Evolutionary conservation across 73 alveolate genomes (phyloP).

Genomic region (Uronychia binucleata): DNA sequence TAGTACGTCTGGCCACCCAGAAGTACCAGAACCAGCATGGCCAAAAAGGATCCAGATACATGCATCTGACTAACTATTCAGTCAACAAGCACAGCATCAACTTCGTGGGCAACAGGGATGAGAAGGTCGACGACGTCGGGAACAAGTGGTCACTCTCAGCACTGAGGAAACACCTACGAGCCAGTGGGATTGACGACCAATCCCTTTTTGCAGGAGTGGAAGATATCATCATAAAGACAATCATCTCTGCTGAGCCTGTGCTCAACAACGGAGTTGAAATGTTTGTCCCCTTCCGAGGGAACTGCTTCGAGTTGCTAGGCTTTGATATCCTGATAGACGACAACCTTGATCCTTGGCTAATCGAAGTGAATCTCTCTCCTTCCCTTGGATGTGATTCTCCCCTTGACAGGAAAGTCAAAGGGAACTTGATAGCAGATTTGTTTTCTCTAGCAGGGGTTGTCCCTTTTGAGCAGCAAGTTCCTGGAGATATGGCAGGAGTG

Average conservation of each 20-base stretch:
- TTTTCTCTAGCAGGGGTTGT: slow-evolving; percentile 69
- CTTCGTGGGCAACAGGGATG: slow-evolving; percentile 73
- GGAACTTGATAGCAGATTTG: slow-evolving; percentile 66
- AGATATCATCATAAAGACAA: slow-evolving; percentile 88
- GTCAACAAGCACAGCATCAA: slow-evolving; percentile 73
- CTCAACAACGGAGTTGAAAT: slow-evolving; percentile 75
- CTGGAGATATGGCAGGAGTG: slow-evolving; percentile 60
- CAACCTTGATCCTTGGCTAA: slow-evolving; percentile 78
- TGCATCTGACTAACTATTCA: slow-evolving; percentile 91
- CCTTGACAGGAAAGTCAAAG: slow-evolving; percentile 68
- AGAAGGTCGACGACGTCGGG: slow-evolving; percentile 69
- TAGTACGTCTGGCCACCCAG: slow-evolving; percentile 93
- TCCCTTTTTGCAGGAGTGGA: slow-evolving; percentile 64
- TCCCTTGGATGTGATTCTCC: slow-evolving; percentile 72
- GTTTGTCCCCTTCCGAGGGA: slow-evolving; percentile 69
- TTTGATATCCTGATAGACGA: slow-evolving; percentile 78
- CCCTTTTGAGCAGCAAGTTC: too few species aligned
- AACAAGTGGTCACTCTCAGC: slow-evolving; percentile 86
- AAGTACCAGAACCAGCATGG: slow-evolving; percentile 56
- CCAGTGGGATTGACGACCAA: slow-evolving; percentile 50
- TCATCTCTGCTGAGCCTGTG: slow-evolving; percentile 75
- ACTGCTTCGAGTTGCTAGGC: slow-evolving; percentile 87
- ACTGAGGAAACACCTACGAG: slow-evolving; percentile 38
- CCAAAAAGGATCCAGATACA: slow-evolving; percentile 46
- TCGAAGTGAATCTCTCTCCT: slow-evolving; percentile 86